Conservation (phyloP, 129 eudicot species). For the Helichrysum umbraculigerum region DNA sequence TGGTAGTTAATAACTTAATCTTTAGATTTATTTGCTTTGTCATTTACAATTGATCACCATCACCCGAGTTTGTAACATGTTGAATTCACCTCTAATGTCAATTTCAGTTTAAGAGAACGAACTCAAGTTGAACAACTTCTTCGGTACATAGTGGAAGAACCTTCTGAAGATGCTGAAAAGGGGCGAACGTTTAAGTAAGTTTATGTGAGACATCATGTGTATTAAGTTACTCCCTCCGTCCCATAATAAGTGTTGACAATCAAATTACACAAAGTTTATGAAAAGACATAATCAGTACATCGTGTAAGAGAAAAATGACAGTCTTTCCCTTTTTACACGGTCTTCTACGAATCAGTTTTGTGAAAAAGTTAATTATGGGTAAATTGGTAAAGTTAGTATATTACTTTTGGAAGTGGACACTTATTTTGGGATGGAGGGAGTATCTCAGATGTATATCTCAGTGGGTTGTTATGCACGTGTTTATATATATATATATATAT, state of each 20-base stretch:
- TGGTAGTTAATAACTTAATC: constrained; percentile 7
- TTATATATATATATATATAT: background rate
- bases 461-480: constrained; percentile 9
- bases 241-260: too few species aligned
- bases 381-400: too few species aligned
- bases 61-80: constrained; percentile 1
- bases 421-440: too few species aligned
- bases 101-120: constrained; percentile 79
- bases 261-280: too few species aligned
- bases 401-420: too few species aligned
- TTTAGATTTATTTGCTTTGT: background rate
- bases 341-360: too few species aligned
- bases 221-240: background rate
- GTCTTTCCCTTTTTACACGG: too few species aligned
- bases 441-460: constrained; percentile 10
- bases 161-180: constrained; percentile 84
- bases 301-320: too few species aligned
- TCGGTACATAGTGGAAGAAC: constrained; percentile 82
- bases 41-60: background rate
- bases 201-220: constrained; percentile 4
- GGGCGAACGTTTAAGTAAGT: constrained; percentile 82
- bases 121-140: constrained; percentile 73
- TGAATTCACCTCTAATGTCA: background rate
- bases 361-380: too few species aligned
- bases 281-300: too few species aligned